Base-by-base conservation (phyloP, 2,329 filamentous ascomycete species). In the Aspergillus sp. region DNA sequence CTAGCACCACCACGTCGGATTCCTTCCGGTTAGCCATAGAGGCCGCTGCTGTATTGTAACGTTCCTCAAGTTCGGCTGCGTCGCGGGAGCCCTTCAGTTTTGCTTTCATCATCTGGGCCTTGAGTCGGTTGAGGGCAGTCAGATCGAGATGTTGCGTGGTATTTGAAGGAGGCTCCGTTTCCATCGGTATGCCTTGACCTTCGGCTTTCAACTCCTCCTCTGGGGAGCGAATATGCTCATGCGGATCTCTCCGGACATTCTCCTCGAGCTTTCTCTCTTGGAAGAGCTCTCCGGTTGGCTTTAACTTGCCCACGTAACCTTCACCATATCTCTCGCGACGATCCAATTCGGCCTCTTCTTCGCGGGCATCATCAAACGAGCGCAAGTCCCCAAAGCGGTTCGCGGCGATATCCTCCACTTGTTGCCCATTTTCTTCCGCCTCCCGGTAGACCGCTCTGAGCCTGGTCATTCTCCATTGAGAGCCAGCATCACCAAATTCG, bases 391-490 rank as follows among this genome's bases (percentile, higher is more conserved):
- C 91, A 60, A 86, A 96, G 8, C 88, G 78, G 56, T 95, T 86
- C 34, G 86, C 58, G 0, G 90, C 93, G 42, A 97, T 74, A 1
- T 94, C 87, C 5, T 97, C 91, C 0, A 94, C 75, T 0, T 79
- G 59, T n/a, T 77, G 77, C 0, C 82, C 83, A 0, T 74, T 82
- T 57, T 93, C 83, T 55, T 94, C 77, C 0, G 89, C 88, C 45
- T 83, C 78, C 28, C 80, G 79, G 65, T 94, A 95, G 2, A 95
- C 87, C 7, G 82, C 85, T 54, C 86, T 89, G 30, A 98, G 79
- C 66, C 90, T 96, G 4, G 85, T 94, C 90, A 98, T 95, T 43
- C 94, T 83, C 93, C 94, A 98, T 57, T 88, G 81, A 9, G 90
- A 91, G 0, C 93, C 91, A 5, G 80, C 72, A 64, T 98, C 93